Evolutionary conservation across 2,329 filamentous ascomycete species (phyloP).

Genomic region (Neodidymelliopsis sp.): DNA sequence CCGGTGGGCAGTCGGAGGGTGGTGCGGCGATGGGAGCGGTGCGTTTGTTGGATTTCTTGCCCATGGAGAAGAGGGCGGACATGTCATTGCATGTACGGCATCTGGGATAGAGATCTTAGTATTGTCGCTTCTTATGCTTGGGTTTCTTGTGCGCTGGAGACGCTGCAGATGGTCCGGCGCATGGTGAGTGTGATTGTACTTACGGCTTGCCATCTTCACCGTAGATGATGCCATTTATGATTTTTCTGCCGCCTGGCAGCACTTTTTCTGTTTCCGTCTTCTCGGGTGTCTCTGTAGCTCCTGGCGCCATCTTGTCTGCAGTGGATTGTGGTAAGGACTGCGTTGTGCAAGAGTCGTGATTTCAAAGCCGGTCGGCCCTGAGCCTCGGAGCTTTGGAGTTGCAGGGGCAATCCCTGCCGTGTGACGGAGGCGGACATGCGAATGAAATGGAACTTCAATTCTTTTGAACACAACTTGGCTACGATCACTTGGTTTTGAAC

Average conservation of each 20-base stretch:
- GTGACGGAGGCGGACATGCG: conserved; percentile 13
- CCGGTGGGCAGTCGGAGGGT: conserved; percentile 80
- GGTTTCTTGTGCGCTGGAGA: neutral
- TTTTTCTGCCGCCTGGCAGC: conserved; percentile 55
- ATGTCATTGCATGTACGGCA: conserved; percentile 75
- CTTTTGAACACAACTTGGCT: conserved; percentile 13
- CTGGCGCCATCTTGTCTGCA: conserved; percentile 31
- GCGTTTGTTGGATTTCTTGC: conserved; percentile 39
- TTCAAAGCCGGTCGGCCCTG: conserved; percentile 28
- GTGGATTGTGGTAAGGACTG: conserved; percentile 1
- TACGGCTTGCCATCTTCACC: conserved; percentile 87
- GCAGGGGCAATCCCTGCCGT: conserved; percentile 18
- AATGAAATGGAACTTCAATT: conserved; percentile 3
- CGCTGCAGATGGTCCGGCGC: conserved; percentile 18
- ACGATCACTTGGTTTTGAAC: conserved; percentile 8
- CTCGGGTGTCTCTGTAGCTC: conserved; percentile 30
- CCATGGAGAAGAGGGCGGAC: conserved; percentile 62
- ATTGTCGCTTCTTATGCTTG: neutral
- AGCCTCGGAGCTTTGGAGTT: conserved; percentile 21
- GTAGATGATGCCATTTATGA: conserved; percentile 76
- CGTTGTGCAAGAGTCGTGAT: conserved; percentile 14
- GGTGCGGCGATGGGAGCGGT: conserved; percentile 31
- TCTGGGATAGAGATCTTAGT: conserved; percentile 50
- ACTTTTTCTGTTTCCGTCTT: conserved; percentile 38
- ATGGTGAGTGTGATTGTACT: conserved; percentile 48